phyloP scores from a whole-genome alignment of 805 yeast species.

The Yarrowia phangngaensis region DNA sequence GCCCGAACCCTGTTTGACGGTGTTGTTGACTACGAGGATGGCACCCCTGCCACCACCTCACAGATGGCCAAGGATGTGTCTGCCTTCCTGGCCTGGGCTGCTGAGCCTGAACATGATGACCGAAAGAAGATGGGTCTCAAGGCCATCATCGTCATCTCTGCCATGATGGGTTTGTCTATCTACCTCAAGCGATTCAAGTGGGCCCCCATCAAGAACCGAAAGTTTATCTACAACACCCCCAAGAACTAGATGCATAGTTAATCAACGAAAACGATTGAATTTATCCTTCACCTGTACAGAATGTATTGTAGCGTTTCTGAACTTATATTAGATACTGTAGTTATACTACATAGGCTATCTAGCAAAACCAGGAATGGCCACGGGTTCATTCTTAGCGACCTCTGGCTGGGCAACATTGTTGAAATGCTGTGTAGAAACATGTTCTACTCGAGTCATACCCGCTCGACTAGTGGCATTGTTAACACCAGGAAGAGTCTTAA shows the following conservation, averaged over 20 bases:
- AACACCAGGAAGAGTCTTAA: slow-evolving; percentile 22
- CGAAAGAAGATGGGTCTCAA: slow-evolving; percentile 95
- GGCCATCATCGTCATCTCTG: slow-evolving; percentile 74
- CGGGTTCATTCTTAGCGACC: slow-evolving; percentile 4
- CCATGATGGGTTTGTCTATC: slow-evolving; percentile 75
- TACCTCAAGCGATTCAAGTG: slow-evolving; percentile 98
- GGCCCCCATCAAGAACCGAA: slow-evolving; percentile 93
- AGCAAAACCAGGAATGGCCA: slow-evolving; percentile 11
- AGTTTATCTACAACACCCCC: slow-evolving; percentile 90
- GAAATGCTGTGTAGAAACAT: slow-evolving; percentile 13
- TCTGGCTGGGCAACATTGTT: slow-evolving; percentile 9
- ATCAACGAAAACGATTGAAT: slow-evolving; percentile 13
- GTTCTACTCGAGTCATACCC: slow-evolving; percentile 18
- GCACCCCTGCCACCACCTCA: slow-evolving; percentile 96
- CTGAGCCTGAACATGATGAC: slow-evolving; percentile 98
- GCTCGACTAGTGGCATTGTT: slow-evolving; percentile 24
- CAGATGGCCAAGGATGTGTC: slow-evolving; percentile 99
- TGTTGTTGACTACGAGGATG: slow-evolving; percentile 97
- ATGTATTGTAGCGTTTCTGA: not conserved
- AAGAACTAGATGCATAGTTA: slow-evolving; percentile 46
- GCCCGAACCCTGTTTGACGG: slow-evolving; percentile 97
- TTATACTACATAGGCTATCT: no score
- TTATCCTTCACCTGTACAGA: not conserved
- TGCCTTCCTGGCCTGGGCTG: slow-evolving; percentile 94
- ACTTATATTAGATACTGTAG: not conserved